phyloP scores from a whole-genome alignment of 768 basidiomycete species.

The Psilocybe cyanescens region DNA sequence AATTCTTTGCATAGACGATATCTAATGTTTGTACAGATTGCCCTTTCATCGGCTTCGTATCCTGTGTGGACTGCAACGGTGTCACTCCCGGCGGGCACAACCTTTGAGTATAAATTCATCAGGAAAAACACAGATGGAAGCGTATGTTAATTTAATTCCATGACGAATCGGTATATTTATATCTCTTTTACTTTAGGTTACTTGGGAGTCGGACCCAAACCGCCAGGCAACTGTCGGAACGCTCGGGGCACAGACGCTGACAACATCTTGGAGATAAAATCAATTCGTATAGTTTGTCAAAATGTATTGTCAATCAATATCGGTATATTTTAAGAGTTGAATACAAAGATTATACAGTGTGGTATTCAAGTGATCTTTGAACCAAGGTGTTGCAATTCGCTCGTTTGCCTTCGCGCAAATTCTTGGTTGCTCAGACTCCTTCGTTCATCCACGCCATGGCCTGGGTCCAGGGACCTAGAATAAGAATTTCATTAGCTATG shows the following conservation, averaged over 20 bases:
- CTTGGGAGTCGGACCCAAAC: slow-evolving; percentile 69
- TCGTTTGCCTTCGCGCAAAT: background rate
- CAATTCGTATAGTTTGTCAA: background rate
- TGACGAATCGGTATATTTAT: background rate
- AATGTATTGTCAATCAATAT: background rate
- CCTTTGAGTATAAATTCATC: slow-evolving; percentile 66
- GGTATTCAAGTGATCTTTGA: too few relatives aligned
- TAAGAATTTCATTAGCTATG: background rate
- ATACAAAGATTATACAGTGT: too few relatives aligned
- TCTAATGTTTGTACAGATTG: slow-evolving; percentile 32
- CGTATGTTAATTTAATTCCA: slow-evolving; percentile 9
- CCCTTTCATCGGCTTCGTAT: slow-evolving; percentile 54
- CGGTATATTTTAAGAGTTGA: too few relatives aligned
- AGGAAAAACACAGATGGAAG: slow-evolving; percentile 41
- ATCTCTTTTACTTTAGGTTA: slow-evolving; percentile 36
- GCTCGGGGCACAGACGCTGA: slow-evolving; percentile 33
- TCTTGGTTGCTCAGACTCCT: background rate
- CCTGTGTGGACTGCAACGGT: slow-evolving; percentile 59
- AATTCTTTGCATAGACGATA: too few relatives aligned
- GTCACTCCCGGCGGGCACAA: slow-evolving; percentile 49
- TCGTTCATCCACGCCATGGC: slow-evolving; percentile 20
- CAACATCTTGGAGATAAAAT: slow-evolving; percentile 17
- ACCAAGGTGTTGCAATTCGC: background rate
- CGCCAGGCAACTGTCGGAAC: slow-evolving; percentile 45
- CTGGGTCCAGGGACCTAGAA: slow-evolving; percentile 22